phyloP scores from a whole-genome alignment of 441 rosid species.

The Raphanus hybrid region DNA sequence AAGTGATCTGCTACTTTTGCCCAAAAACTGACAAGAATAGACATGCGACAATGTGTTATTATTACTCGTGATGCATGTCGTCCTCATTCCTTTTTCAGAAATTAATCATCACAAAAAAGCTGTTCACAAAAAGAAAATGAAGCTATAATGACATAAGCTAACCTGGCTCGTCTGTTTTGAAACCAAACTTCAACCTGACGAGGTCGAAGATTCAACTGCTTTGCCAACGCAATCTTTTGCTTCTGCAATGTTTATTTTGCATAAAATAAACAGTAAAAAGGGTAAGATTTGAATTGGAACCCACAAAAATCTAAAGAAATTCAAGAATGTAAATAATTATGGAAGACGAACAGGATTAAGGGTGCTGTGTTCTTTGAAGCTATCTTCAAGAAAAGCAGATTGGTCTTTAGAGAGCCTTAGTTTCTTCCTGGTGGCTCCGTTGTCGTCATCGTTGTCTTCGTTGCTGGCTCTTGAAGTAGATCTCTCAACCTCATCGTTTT shows the following conservation, averaged over 20 bases:
- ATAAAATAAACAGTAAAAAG: background rate
- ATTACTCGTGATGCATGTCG: constrained; percentile 47
- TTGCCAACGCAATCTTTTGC: constrained; percentile 86
- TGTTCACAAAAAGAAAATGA: background rate
- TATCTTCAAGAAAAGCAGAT: constrained; percentile 92
- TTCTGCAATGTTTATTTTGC: constrained; percentile 53
- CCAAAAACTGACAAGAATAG: constrained; percentile 38
- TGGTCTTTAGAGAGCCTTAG: constrained; percentile 92
- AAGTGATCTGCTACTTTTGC: constrained; percentile 38
- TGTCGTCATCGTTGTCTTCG: constrained; percentile 67
- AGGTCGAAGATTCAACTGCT: constrained; percentile 92
- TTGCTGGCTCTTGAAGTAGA: constrained; percentile 79
- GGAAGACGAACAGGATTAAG: constrained; percentile 84
- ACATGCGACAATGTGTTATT: constrained; percentile 42
- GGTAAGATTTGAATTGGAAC: background rate
- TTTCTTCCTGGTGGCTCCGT: constrained; percentile 80
- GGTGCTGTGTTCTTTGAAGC: constrained; percentile 91
- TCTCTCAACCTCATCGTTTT: constrained; percentile 53
- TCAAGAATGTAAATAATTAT: background rate
- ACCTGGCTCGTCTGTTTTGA: constrained; percentile 97
- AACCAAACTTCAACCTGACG: constrained; percentile 99
- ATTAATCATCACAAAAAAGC: constrained; percentile 30
- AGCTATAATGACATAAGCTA: constrained; percentile 13
- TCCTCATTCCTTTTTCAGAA: constrained; percentile 34
- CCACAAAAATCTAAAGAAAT: background rate